These are phyloP conservation scores for Plasmopara muralis DNA, from an alignment of 352 stramenopile genomes.

Conservation along the genomic window DNA sequence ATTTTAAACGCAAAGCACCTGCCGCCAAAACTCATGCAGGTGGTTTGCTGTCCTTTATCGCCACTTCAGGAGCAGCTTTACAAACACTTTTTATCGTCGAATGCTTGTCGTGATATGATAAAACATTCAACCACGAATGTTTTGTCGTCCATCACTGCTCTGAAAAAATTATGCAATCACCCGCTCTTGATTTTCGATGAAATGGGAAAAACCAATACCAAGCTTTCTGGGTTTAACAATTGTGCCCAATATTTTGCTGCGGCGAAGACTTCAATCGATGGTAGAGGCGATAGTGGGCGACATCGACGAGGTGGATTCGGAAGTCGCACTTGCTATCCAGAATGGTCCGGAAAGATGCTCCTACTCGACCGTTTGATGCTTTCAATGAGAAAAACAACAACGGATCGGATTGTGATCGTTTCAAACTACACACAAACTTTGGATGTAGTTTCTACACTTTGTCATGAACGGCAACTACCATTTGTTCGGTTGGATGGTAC, in stretches of 20 bases:
- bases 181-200: constrained; percentile 91
- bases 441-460: constrained; percentile 78
- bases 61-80: constrained; percentile 96
- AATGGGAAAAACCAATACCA: constrained; percentile 72
- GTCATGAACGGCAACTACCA: constrained; percentile 67
- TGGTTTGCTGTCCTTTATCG: constrained; percentile 97
- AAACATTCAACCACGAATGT: constrained; percentile 90
- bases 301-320: constrained; percentile 28
- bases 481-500: constrained; percentile 90
- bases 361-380: constrained; percentile 94
- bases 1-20: constrained; percentile 98
- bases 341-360: constrained; percentile 90
- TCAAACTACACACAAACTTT: constrained; percentile 96
- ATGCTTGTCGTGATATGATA: constrained; percentile 94
- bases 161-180: constrained; percentile 98
- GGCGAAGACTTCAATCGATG: constrained; percentile 15
- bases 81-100: constrained; percentile 91
- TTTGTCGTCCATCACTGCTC: constrained; percentile 80
- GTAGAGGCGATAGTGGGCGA: constrained; percentile 6
- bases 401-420: constrained; percentile 98
- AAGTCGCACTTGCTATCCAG: constrained; percentile 69
- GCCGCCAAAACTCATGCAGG: constrained; percentile 97
- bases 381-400: constrained; percentile 91
- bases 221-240: constrained; percentile 72
- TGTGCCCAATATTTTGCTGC: constrained; percentile 60